Evolutionary conservation across 768 basidiomycete genomes (phyloP), one percentile per base, ranked within the genome.

Genomic region (Amanita exitialis): DNA sequence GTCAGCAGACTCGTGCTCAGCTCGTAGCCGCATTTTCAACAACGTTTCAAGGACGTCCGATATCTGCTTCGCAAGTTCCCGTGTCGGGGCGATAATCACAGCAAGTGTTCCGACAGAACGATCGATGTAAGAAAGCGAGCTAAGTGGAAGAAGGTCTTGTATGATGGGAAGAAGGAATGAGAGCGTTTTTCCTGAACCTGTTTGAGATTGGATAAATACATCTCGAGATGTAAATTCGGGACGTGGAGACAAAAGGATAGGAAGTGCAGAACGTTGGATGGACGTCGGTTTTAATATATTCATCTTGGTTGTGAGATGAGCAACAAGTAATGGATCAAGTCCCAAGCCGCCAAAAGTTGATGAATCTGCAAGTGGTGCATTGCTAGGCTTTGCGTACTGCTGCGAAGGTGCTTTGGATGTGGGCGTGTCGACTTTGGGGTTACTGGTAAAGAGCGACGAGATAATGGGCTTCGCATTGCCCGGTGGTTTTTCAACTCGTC

Each of bases 31-130:
- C 52, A 96, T 75, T 59, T 81, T 78, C 3, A 98, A 73, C 5
- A 98, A 66, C 13, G 74, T 70, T 57, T 92, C 90, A 10, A 97
- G 74, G n/a, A 98, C 94, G 59, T 96, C 91, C 7, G 86, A 91
- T 48, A 97, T 97, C 62, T 99, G 96, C 61, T 91, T 90, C 1
- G 95, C 96, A 12, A 98, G 77, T 68, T 98, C 96, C 47, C 94
- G 82, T 3, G 95, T 97, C 1, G 95, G 95, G 1, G 89, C 92
- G 51, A 98, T 88, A 54, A 97, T 89, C 51, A 97, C 79, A 1
- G 94, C 93, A 16, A 98, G 75, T 2, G 95, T 97, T 23, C 95
- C 95, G 60, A 98, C 89, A 0, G 87, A 89, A 34, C 95, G 81
- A 65, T 95, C 92, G 58, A 97, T 95, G 61, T 89, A 95, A 3